phyloP scores from a whole-genome alignment of 163 green algal species.

The Prototheca stagnorum region DNA sequence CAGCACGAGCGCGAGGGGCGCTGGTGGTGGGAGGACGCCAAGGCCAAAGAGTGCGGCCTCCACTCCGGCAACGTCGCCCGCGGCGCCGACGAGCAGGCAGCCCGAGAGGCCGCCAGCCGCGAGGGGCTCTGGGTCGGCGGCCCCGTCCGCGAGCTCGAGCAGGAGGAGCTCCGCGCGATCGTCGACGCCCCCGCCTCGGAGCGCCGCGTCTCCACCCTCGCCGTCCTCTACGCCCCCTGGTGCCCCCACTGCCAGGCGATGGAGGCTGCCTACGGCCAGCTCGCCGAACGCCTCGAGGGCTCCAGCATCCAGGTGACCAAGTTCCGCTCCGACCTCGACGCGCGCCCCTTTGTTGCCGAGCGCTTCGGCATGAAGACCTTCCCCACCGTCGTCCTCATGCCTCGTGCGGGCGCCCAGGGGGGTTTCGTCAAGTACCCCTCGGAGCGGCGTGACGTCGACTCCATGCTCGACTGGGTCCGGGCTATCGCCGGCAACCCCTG shows the following conservation, averaged over 20 bases:
- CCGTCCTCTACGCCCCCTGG: conserved; percentile 94
- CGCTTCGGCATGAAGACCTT: conserved; percentile 80
- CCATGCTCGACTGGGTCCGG: conserved; percentile 68
- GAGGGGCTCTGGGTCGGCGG: conserved; percentile 49
- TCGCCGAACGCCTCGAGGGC: conserved; percentile 47
- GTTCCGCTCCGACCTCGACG: conserved; percentile 78
- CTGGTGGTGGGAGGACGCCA: conserved; percentile 97
- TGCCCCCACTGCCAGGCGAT: conserved; percentile 86
- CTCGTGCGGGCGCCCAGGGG: conserved; percentile 9
- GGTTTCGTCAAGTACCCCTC: conserved; percentile 59
- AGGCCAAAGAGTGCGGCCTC: conserved; percentile 56
- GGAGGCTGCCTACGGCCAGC: conserved; percentile 43
- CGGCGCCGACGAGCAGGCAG: conserved; percentile 7
- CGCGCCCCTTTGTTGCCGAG: conserved; percentile 57
- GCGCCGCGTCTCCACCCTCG: conserved; percentile 63
- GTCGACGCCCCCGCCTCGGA: conserved; percentile 29
- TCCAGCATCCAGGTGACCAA: conserved; percentile 55
- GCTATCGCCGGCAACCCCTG: conserved; percentile 35
- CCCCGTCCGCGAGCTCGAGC: conserved; percentile 26
- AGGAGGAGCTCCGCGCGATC: conserved; percentile 35
- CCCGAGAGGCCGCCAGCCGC: conserved; percentile 17
- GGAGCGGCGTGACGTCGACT: conserved; percentile 69
- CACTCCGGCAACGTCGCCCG: conserved; percentile 78
- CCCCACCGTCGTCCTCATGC: conserved; percentile 76
- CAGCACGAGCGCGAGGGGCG: conserved; percentile 92